Percentiles rank a stretch among this genome's conserved stretches.
These are phyloP conservation scores for Marasmius fiardii DNA, from an alignment of 1,284 basidiomycete species.

Conservation along the genomic window DNA sequence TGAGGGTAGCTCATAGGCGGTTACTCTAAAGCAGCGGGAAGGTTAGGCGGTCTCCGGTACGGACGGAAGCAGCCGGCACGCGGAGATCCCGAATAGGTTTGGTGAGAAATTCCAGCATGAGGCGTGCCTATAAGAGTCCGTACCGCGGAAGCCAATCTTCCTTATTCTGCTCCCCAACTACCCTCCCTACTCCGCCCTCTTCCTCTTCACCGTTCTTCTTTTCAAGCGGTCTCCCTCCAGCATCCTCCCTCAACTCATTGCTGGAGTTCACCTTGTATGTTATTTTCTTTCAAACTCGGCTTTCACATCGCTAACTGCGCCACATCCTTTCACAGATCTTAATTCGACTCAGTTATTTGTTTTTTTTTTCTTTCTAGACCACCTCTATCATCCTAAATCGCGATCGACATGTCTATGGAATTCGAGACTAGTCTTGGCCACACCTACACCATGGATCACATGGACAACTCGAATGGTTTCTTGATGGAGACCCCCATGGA, in stretches of 20 bases:
- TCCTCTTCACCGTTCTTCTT: conserved; percentile 19
- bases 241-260: conserved; percentile 12
- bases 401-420: conserved; percentile 36
- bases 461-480: conserved; percentile 54
- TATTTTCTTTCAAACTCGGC: conserved; percentile 16
- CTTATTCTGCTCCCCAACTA: conserved; percentile 24
- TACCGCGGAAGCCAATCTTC: conserved; percentile 20
- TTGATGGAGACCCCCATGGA: conserved; percentile 47
- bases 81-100: background rate
- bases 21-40: background rate
- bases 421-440: conserved; percentile 34
- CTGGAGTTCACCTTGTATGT: conserved; percentile 13
- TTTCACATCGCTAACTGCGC: conserved; percentile 18
- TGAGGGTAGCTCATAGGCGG: too few relatives aligned
- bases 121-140: conserved; percentile 12
- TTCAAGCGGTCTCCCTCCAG: conserved; percentile 17
- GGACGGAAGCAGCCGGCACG: background rate
- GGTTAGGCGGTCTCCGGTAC: background rate
- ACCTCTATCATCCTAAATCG: conserved; percentile 18
- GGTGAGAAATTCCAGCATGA: conserved; percentile 1
- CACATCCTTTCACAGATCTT: conserved; percentile 20
- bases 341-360: conserved; percentile 22
- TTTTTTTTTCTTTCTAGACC: conserved; percentile 21
- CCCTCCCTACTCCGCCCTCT: conserved; percentile 19
- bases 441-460: conserved; percentile 39